Evolutionary conservation across 805 yeast genomes (phyloP).

Genomic region (Candida namnaoensis): DNA sequence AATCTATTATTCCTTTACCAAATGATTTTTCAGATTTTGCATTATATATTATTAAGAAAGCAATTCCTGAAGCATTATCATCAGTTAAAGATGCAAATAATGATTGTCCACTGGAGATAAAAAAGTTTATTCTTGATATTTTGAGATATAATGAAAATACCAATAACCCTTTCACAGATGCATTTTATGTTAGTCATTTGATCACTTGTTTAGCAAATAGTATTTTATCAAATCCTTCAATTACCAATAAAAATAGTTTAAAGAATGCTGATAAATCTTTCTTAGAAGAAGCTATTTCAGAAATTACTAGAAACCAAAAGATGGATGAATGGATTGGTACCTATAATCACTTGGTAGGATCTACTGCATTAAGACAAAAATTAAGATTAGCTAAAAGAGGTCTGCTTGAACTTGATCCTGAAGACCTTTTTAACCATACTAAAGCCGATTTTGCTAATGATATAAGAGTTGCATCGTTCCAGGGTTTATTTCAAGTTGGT

Average conservation of each 20-base stretch:
- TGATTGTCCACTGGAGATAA: constrained; percentile 49
- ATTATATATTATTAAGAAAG: constrained; percentile 58
- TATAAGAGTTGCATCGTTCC: constrained; percentile 60
- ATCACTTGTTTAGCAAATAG: constrained; percentile 43
- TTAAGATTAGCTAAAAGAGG: constrained; percentile 51
- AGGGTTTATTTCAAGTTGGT: constrained; percentile 63
- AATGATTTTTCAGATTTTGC: constrained; percentile 75
- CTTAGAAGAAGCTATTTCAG: constrained; percentile 44
- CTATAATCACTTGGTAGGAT: constrained; percentile 44
- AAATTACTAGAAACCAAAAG: constrained; percentile 65
- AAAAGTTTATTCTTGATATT: constrained; percentile 57
- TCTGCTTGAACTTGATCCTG: constrained; percentile 38
- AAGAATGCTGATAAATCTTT: constrained; percentile 26
- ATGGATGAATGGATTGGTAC: constrained; percentile 87
- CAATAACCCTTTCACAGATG: constrained; percentile 68
- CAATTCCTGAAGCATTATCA: constrained; percentile 57
- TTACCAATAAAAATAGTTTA: not conserved
- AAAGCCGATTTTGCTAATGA: constrained; percentile 35
- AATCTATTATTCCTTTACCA: constrained; percentile 59
- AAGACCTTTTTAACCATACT: constrained; percentile 48
- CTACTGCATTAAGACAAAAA: constrained; percentile 50
- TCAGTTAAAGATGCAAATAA: constrained; percentile 54
- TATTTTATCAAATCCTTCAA: constrained; percentile 17
- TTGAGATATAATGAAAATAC: constrained; percentile 81
- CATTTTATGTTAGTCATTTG: constrained; percentile 52